Conservation (phyloP, 176 grass and related monocot genomes). For the Bothriochloa decipiens region DNA sequence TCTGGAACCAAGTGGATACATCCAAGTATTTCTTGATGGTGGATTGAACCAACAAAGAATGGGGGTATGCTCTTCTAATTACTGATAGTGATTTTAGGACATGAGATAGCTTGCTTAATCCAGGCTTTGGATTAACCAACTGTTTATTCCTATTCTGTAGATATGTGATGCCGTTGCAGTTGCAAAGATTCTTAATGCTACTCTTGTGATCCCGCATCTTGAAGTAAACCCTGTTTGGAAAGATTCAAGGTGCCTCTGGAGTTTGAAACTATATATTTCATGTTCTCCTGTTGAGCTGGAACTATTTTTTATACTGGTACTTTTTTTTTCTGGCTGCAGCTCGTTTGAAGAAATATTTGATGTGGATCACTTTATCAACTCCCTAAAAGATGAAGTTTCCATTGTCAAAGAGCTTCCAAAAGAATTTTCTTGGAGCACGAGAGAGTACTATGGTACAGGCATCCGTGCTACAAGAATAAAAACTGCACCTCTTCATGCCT, state of each 20-base stretch:
- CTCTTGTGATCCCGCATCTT: conserved; percentile 87
- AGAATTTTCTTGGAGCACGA: conserved; percentile 90
- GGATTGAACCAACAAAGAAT: conserved; percentile 98
- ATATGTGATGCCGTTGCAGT: conserved; percentile 97
- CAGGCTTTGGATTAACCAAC: conserved; percentile 10
- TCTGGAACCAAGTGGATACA: conserved; percentile 65
- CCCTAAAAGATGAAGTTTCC: conserved; percentile 72
- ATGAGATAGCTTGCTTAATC: conserved; percentile 25
- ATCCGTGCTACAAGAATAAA: conserved; percentile 90
- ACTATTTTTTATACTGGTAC: neutral
- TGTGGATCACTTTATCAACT: conserved; percentile 75
- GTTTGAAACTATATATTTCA: conserved; percentile 23
- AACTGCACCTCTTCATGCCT: conserved; percentile 86
- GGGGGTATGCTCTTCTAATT: conserved; percentile 59
- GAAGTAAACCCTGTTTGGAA: conserved; percentile 98
- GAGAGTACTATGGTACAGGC: conserved; percentile 85
- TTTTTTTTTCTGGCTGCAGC: conserved; percentile 46
- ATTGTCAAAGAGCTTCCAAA: conserved; percentile 70
- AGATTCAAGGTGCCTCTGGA: conserved; percentile 72
- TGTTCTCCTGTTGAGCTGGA: conserved; percentile 30
- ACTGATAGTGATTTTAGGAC: conserved; percentile 8
- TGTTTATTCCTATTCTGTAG: conserved; percentile 54
- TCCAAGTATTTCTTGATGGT: conserved; percentile 99
- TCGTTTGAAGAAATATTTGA: conserved; percentile 91
- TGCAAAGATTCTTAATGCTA: conserved; percentile 95